phyloP scores from a whole-genome alignment of 345 rosid species.

The Lumnitzera littorea region DNA sequence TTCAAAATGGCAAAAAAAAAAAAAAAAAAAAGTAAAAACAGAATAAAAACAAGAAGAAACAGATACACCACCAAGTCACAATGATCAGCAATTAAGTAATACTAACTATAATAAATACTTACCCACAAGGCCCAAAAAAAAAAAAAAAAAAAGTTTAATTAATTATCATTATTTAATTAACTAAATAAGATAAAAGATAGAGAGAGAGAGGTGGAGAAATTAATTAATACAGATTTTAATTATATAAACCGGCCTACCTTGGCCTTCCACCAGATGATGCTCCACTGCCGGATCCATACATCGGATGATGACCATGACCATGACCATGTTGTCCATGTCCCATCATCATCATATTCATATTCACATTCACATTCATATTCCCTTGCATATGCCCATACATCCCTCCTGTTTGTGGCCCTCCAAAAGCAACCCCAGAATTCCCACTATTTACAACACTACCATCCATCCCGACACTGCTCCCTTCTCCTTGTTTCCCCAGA shows the following conservation, averaged over 20 bases:
- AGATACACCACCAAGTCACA: no score
- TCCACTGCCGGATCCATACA: slow-evolving; percentile 28
- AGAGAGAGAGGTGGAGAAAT: background rate
- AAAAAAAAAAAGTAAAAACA: background rate
- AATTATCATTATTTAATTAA: no score
- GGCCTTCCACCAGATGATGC: slow-evolving; percentile 23
- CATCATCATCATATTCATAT: slow-evolving; percentile 16
- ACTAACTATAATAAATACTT: no score
- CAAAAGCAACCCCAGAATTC: slow-evolving; percentile 13
- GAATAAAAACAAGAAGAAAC: background rate
- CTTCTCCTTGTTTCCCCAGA: slow-evolving; percentile 21
- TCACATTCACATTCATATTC: slow-evolving; percentile 1
- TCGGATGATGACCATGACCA: slow-evolving; percentile 13
- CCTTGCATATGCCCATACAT: slow-evolving; percentile 10
- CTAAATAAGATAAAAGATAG: no score
- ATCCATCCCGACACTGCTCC: slow-evolving; percentile 17
- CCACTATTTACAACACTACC: slow-evolving; percentile 16
- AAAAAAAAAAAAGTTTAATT: no score
- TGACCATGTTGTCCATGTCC: slow-evolving; percentile 13
- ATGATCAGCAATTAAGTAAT: no score
- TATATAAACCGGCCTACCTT: slow-evolving; percentile 11
- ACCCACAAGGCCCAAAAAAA: no score
- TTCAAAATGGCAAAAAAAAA: background rate
- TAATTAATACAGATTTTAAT: background rate
- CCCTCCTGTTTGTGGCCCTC: slow-evolving; percentile 10